Evolutionary conservation across 108 stramenopile genomes (phyloP).

Genomic region (Fragilaria radians): DNA sequence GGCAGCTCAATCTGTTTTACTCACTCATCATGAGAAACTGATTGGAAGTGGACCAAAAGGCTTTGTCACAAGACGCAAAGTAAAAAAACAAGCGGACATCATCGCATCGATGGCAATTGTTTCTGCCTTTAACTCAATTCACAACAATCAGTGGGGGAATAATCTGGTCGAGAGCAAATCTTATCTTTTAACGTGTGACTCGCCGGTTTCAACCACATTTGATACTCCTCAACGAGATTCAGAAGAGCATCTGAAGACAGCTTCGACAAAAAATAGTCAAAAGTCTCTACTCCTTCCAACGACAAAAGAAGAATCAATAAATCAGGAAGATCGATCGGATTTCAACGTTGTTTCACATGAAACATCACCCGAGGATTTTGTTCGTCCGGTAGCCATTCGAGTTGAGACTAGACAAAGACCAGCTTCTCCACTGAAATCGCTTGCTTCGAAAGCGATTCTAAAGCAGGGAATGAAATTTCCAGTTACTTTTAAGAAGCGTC

Average conservation of each 20-base stretch:
- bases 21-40: slow-evolving; percentile 8
- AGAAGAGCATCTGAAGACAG: not conserved
- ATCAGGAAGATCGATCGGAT: not conserved
- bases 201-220: not conserved
- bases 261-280: not conserved
- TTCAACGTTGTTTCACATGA: not conserved
- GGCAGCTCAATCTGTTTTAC: slow-evolving; percentile 38
- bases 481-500: not conserved
- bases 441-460: not conserved
- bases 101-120: slow-evolving; percentile 47
- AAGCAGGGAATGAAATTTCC: not conserved
- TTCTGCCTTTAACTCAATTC: slow-evolving; percentile 12
- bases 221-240: not conserved
- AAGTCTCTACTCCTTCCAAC: not conserved
- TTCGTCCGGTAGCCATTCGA: not conserved
- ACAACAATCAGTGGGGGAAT: not conserved
- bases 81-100: slow-evolving; percentile 39
- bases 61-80: slow-evolving; percentile 18
- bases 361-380: not conserved
- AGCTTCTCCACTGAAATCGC: not conserved
- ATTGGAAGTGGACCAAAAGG: not conserved
- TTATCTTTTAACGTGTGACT: not conserved
- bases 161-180: too few relatives aligned
- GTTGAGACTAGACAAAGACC: not conserved
- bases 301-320: not conserved